Evolutionary conservation across 352 stramenopile species (phyloP).

Genomic region (Phytophthora colocasiae): DNA sequence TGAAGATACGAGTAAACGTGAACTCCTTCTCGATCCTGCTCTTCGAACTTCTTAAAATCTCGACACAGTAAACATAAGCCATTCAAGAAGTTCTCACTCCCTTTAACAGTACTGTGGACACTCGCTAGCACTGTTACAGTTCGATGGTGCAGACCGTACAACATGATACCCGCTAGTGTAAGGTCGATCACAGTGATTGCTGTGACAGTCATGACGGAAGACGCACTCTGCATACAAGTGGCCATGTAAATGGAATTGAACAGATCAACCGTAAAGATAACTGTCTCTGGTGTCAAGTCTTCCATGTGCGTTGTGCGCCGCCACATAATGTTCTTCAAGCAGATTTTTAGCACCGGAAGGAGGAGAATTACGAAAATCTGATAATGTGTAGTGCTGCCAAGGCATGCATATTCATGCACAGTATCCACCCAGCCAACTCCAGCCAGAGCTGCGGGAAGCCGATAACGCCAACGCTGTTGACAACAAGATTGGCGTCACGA

Average conservation of each 20-base stretch:
- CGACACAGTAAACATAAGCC: slow-evolving; percentile 4
- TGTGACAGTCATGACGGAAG: slow-evolving; percentile 6
- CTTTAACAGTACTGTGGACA: not conserved
- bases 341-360: slow-evolving; percentile 3
- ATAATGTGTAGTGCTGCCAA: too few relatives aligned
- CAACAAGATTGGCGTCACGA: too few relatives aligned
- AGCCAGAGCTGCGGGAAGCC: too few relatives aligned
- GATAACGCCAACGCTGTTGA: too few relatives aligned
- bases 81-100: slow-evolving; percentile 2
- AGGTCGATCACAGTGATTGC: slow-evolving; percentile 4
- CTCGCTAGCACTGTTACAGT: not conserved
- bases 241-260: slow-evolving; percentile 11
- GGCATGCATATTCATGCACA: too few relatives aligned
- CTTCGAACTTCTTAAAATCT: not conserved
- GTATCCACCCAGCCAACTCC: too few relatives aligned
- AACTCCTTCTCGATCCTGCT: slow-evolving; percentile 8
- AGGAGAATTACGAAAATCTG: slow-evolving; percentile 4
- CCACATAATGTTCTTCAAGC: slow-evolving; percentile 5
- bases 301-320: slow-evolving; percentile 4
- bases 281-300: slow-evolving; percentile 2
- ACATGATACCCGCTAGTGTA: not conserved
- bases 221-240: slow-evolving; percentile 9
- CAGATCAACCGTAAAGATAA: slow-evolving; percentile 5
- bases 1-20: slow-evolving; percentile 7
- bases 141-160: slow-evolving; percentile 5